Percentiles rank a stretch among this genome's conserved stretches.
Evolutionary conservation across 805 yeast genomes (phyloP).

Genomic region (Starmerella bombi): DNA sequence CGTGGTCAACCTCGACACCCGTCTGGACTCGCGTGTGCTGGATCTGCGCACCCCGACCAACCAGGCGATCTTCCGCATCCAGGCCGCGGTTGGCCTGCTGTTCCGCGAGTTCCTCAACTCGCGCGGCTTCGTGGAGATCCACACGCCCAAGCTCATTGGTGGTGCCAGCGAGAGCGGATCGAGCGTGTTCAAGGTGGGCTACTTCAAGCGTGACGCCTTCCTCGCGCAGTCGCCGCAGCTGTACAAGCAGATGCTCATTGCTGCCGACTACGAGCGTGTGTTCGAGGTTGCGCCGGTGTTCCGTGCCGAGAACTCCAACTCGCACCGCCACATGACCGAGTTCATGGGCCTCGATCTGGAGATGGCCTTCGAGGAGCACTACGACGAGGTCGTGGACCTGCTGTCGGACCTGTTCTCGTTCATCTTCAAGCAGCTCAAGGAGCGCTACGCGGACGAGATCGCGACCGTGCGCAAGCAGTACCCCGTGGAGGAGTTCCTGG

Average conservation of each 20-base stretch:
- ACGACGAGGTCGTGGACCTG: constrained; percentile 69
- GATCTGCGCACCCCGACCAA: constrained; percentile 94
- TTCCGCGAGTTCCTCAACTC: constrained; percentile 74
- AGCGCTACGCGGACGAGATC: constrained; percentile 69
- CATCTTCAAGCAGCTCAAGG: constrained; percentile 73
- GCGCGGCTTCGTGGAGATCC: constrained; percentile 74
- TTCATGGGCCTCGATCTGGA: constrained; percentile 95
- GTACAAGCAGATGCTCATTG: constrained; percentile 94
- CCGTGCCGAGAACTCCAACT: constrained; percentile 98
- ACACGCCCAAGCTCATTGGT: constrained; percentile 89
- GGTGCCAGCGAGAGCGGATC: constrained; percentile 98
- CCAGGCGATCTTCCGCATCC: constrained; percentile 92
- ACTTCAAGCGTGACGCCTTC: constrained; percentile 85
- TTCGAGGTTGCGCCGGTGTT: constrained; percentile 96
- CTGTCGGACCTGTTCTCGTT: constrained; percentile 66
- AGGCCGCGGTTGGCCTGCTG: constrained; percentile 73
- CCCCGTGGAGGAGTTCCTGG: constrained; percentile 94
- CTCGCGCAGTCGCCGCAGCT: constrained; percentile 97
- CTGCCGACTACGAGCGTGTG: constrained; percentile 93
- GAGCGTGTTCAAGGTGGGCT: constrained; percentile 84
- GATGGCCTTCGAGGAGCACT: constrained; percentile 96
- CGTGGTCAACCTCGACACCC: constrained; percentile 88
- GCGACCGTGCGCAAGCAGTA: constrained; percentile 82
- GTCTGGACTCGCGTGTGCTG: constrained; percentile 88
- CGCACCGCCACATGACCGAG: constrained; percentile 99